Evolutionary conservation across 306 rosid species (phyloP), one percentile per base, ranked within the genome.

Genomic region (Trichosanthes cucumerina): DNA sequence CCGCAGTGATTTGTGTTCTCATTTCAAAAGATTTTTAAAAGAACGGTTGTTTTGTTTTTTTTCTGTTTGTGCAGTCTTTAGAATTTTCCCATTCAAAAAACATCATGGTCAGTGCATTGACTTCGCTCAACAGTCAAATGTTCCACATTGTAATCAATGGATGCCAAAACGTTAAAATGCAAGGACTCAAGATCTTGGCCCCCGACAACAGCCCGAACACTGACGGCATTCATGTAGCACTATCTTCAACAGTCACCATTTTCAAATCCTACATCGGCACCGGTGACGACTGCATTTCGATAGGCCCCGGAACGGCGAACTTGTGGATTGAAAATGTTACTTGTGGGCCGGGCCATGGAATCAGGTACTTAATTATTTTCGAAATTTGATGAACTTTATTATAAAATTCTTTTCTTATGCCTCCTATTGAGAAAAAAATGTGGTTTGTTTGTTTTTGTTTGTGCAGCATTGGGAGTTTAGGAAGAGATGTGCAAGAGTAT

Each of bases 281-380:
- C 2, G 93, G 96, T 0, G 93, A 69, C 3, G 75, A 69, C n/a
- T 69, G 75, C n/a, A 69, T 69, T 23, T 69, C 75, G 13, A 1
- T 69, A 10, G 92, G 88, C n/a, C 88, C 91, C 2, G 90, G 86
- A 44, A 85, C 93, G 66, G 79, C 26, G 3, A 86, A 88, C 79
- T 52, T 91, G 69, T 71, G 86, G 78, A 89, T 88, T 77, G 78
- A 79, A 24, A 46, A 81, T 82, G 84, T 91, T 19, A 84, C 82
- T 57, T 91, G 93, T 77, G 93, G 96, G 39, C 96, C 96, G 3
- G 92, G 96, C 3, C 96, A 91, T 36, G 96, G 96, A 12, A 79
- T 91, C 23, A 91, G 93, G 96, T 89, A 56, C 1, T 54, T n/a
- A n/a, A n/a, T n/a, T n/a, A n/a, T n/a, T n/a, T n/a, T n/a, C n/a